phyloP scores from a whole-genome alignment of 2,329 filamentous ascomycete genomes.

The Aspergillus terreus region DNA sequence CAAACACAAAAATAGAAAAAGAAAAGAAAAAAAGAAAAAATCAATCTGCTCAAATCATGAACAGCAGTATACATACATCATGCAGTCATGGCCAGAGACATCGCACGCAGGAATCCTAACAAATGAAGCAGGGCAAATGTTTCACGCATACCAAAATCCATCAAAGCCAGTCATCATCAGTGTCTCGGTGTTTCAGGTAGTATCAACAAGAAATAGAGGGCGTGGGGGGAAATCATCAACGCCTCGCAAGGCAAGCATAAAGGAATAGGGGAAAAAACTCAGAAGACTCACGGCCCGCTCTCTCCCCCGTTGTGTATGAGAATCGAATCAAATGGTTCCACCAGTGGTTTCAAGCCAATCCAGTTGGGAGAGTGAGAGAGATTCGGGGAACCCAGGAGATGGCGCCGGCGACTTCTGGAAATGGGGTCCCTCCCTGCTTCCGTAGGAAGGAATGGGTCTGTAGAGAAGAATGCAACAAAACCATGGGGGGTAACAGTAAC shows the following conservation, averaged over 20 bases:
- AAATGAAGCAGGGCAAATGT: conserved; percentile 17
- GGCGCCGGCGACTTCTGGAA: conserved; percentile 11
- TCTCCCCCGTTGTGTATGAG: conserved; percentile 4
- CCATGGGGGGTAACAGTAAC: neutral
- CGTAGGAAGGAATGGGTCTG: conserved; percentile 6
- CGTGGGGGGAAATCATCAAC: neutral
- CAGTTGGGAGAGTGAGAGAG: conserved; percentile 21
- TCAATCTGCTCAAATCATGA: conserved; percentile 11
- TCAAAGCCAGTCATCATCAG: conserved; percentile 15
- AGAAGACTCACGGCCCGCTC: conserved; percentile 2
- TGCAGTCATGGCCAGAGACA: conserved; percentile 30
- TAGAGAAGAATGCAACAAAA: conserved; percentile 4
- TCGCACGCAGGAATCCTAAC: conserved; percentile 18
- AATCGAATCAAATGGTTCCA: conserved; percentile 15
- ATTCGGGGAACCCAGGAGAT: conserved; percentile 23
- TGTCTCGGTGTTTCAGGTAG: conserved; percentile 5
- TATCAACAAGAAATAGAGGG: conserved; percentile 4
- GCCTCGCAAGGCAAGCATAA: neutral
- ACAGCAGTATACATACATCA: conserved; percentile 35
- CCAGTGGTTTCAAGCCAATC: conserved; percentile 27
- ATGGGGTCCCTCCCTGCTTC: neutral
- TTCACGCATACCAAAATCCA: conserved; percentile 14
- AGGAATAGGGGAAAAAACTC: neutral
- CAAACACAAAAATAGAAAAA: neutral
- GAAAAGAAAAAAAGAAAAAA: neutral